Base-by-base conservation (phyloP, 768 basidiomycete genomes). In the Xerocomellus amylosporus region DNA sequence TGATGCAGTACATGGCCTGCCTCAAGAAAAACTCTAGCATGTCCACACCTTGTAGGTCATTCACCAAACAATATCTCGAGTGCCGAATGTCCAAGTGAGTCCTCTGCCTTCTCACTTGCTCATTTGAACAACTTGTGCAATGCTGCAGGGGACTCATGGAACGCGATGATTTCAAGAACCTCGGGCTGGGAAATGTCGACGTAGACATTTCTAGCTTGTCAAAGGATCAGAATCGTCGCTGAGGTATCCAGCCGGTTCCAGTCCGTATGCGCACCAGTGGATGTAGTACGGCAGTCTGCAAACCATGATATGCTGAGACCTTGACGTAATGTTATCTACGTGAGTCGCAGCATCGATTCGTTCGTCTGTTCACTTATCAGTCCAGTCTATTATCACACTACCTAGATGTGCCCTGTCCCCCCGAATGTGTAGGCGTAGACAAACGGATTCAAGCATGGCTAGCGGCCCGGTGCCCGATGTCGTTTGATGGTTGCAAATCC, bases 21-120 rank as follows among this genome's bases (percentile, higher is more conserved):
- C 76, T 95, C 47, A 82, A 82, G 63, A 76, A 78, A 60, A 90
- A 90, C 66, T 75, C 77, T 7, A 86, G 80, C 63, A 80, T 83
- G 42, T 93, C 91, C 19, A 87, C 83, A 10, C 79, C 84, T 49
- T 96, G 93, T 67, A 79, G 91, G 54, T 72, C 75, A 40, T 69
- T 88, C 62, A 90, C 86, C 70, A 87, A 80, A 64, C 77, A 85
- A 31, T 96, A 96, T 63, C 79, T 96, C 28, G 84, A 92, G 54
- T 96, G 93, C 65, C 77, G 93, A 59, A 95, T 96, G 93, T 75
- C 82, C 64, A 87, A 86, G 93, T 93, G 64, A 62, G 87, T 74
- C 28, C 31, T 26, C 38, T 56, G 43, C 33, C 22, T 49, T 20
- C 53, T 28, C 17, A 22, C 45, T 8, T 44, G 13, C n/a, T 46